Evolutionary conservation across 2,329 filamentous ascomycete genomes (phyloP), one percentile per base, ranked within the genome.

Genomic region (Exserohilum rostratum): DNA sequence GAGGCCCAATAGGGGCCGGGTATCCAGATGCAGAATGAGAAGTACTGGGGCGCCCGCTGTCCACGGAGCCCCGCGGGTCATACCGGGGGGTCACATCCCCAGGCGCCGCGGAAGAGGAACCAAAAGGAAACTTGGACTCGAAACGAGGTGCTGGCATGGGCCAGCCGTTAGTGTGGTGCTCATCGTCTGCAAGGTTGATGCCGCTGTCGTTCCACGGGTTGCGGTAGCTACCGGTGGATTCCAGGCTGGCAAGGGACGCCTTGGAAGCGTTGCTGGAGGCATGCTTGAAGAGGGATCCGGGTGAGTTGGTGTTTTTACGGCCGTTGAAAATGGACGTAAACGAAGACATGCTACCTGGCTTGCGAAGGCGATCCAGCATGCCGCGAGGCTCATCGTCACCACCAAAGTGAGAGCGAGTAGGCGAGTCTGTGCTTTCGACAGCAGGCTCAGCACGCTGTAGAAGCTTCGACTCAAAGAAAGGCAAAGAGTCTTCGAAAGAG

Each of bases 151-250:
- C 72, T 59, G 73, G 69, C 62, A 74, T 70, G 7, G 72, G 69
- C 74, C 74, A 76, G 65, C 72, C 69, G 56, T 72, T 74, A 60
- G 61, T 65, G 58, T 74, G 71, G 62, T 83, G 81, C 66, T 97
- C 92, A 62, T 96, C 68, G 69, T 97, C 93, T 60, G 90, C 83
- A 64, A 97, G 86, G 74, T 97, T 97, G 72, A 97, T 92, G 68
- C 93, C 93, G 71, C 91, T 96, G 76, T 98, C 93, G 75, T 97
- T 97, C 93, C 93, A 98, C 58, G 93, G 93, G 78, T 97, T 96
- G 77, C 93, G 90, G 76, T 96, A 96, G 80, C 92, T 96, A 73
- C 93, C 90, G 31, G 92, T 92, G 44, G 93, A 97, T 78, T 98
- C 93, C 76, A 97, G 93, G 60, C 92, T 96, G 66, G 96, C 93